Conservation (phyloP, 2,329 filamentous ascomycete species). For the Epichloe sp. region DNA sequence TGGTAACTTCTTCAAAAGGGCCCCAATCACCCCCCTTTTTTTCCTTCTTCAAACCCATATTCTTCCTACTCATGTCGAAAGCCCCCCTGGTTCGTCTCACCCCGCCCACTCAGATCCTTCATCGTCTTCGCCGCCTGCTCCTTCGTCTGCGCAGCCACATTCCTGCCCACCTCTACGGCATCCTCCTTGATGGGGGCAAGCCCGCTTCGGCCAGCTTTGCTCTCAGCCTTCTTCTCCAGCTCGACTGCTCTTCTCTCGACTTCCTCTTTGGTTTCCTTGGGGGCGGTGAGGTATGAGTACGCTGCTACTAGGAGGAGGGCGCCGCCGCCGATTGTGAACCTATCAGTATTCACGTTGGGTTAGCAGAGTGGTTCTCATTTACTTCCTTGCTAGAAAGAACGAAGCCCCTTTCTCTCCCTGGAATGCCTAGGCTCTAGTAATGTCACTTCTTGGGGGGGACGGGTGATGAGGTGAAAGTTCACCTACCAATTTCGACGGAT, state of each 20-base stretch:
- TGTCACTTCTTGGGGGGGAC: too few relatives aligned
- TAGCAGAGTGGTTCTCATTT: not conserved
- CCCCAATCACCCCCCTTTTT: not conserved
- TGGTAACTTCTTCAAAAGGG: not conserved
- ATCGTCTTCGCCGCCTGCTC: conserved; percentile 13
- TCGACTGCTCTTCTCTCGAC: conserved; percentile 6
- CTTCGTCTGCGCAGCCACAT: conserved; percentile 6
- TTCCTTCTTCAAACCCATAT: too few relatives aligned
- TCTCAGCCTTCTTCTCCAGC: not conserved
- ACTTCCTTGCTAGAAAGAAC: not conserved
- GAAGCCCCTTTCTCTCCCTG: too few relatives aligned
- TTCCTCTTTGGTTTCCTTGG: conserved; percentile 5
- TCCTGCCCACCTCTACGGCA: not conserved
- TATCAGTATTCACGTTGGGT: conserved; percentile 2
- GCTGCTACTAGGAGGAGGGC: conserved; percentile 14
- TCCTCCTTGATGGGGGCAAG: conserved; percentile 7
- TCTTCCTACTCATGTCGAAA: conserved; percentile 16
- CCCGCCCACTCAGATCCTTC: conserved; percentile 19
- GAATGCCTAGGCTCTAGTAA: too few relatives aligned
- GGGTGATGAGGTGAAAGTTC: not conserved
- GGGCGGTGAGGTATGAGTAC: conserved; percentile 15
- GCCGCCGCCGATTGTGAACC: conserved; percentile 17
- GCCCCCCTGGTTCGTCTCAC: conserved; percentile 16
- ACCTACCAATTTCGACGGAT: conserved; percentile 20
- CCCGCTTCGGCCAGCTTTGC: not conserved